Base-by-base conservation (phyloP, 2,329 filamentous ascomycete genomes). In the Trichophyton rubrum region DNA sequence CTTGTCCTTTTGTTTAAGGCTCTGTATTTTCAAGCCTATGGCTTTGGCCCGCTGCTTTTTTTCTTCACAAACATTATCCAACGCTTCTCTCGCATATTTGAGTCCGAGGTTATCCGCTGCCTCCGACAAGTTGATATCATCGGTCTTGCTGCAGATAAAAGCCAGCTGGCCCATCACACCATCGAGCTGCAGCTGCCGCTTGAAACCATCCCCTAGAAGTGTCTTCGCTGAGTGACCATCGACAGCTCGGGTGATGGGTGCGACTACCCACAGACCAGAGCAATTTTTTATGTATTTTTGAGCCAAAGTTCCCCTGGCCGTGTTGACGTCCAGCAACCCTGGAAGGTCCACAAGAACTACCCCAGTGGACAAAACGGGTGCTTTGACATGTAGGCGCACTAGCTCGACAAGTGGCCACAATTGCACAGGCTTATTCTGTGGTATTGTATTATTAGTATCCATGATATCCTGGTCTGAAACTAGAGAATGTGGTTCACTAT, bases 81-180 rank as follows among this genome's bases (percentile, higher is more conserved):
- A 13, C 3, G 20, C 27, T 6, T 38, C 30, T 56, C 22, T 35
- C 17, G 17, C 53, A 3, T 11, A 13, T 11, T 24, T 45, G 11
- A 62, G 6, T 15, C 17, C 51, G 7, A 43, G 41, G 1, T 17
- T 22, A 20, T 58, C 30, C 0, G 58, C 51, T 71, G 76, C 77
- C 60, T 82, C 77, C 0, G 69, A 74, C 3, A 78, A 69, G 6
- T 74, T 78, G 7, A 86, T 82, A 49, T 85, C 82, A 66, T 86
- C 84, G 0, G 81, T 83, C 66, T 85, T 86, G 15, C 77, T 80
- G 66, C 83, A 85, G 13, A 86, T 81, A 62, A 86, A 85, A 0
- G 81, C 84, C 2, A 85, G 74, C 1, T 72, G 74, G 5, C 72
- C 76, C 59, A 81, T 81, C 0, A 73, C 76, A 1, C 80, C 79